Conservation (phyloP, 1,139 yeast genomes). For the Wickerhamomyces sp. region DNA sequence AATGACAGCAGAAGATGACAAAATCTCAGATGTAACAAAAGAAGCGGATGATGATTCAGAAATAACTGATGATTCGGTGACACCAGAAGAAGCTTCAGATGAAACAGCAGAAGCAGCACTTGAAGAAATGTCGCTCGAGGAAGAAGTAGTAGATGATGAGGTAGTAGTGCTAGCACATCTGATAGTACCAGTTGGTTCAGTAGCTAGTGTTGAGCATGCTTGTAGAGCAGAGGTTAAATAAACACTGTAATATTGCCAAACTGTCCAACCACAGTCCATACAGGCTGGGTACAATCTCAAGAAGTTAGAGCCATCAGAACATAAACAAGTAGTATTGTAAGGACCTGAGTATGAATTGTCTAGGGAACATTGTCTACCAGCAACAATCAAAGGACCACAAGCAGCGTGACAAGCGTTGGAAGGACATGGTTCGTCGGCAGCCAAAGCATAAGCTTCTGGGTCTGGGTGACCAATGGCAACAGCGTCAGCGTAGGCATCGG, state of each 20-base stretch:
- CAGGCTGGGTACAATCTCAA: slow-evolving; percentile 20
- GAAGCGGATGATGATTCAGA: neutral
- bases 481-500: slow-evolving; percentile 11
- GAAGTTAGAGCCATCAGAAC: slow-evolving; percentile 20
- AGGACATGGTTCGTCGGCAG: slow-evolving; percentile 10
- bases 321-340: slow-evolving; percentile 21
- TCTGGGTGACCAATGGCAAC: slow-evolving; percentile 10
- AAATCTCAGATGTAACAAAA: neutral
- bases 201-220: slow-evolving; percentile 19
- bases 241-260: slow-evolving; percentile 26
- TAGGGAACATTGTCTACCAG: slow-evolving; percentile 4
- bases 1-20: slow-evolving; percentile 5
- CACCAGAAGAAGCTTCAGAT: slow-evolving; percentile 15
- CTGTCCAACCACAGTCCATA: slow-evolving; percentile 29
- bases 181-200: slow-evolving; percentile 25
- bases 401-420: slow-evolving; percentile 8
- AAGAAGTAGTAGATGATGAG: slow-evolving; percentile 2
- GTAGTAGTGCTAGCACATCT: slow-evolving; percentile 9
- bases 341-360: slow-evolving; percentile 14
- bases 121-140: slow-evolving; percentile 3
- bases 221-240: slow-evolving; percentile 22
- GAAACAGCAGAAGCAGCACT: slow-evolving; percentile 6
- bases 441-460: slow-evolving; percentile 10
- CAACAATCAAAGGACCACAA: slow-evolving; percentile 8
- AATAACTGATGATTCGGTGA: slow-evolving; percentile 9